Conservation (phyloP, 1,284 basidiomycete species). For the Pseudozyma pruni region DNA sequence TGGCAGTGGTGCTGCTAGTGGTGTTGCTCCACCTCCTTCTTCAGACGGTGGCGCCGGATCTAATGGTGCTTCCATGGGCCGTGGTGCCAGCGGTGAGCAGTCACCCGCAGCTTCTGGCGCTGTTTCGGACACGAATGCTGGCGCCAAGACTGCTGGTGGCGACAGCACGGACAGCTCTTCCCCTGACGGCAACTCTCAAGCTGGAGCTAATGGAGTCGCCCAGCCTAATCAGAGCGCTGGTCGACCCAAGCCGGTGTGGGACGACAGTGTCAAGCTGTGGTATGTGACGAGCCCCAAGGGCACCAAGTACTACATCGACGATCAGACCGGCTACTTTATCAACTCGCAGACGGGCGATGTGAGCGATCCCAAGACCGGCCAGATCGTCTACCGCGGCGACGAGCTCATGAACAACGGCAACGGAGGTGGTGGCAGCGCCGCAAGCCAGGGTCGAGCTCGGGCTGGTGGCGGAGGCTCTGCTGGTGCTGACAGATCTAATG, state of each 20-base stretch:
- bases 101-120: background rate
- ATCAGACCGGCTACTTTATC: conserved; percentile 11
- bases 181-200: background rate
- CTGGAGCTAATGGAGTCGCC: background rate
- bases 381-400: conserved; percentile 9
- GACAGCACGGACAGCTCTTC: background rate
- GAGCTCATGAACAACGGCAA: background rate
- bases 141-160: background rate
- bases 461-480: background rate
- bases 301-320: conserved; percentile 28
- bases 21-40: background rate
- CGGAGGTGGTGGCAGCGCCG: conserved; percentile 1
- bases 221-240: background rate
- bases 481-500: background rate
- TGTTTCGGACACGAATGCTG: background rate
- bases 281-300: background rate
- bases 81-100: no score
- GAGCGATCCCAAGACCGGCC: conserved; percentile 35
- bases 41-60: background rate
- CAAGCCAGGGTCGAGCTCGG: background rate
- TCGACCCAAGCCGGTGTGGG: background rate
- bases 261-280: background rate
- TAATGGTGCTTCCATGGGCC: background rate
- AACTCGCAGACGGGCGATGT: conserved; percentile 22
- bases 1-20: background rate